A percentile compares a stretch with the other conserved stretches of the same genome.
These are phyloP conservation scores for Wallacemonas sp. DNA, from an alignment of 208 protist species.

Conservation along the genomic window DNA sequence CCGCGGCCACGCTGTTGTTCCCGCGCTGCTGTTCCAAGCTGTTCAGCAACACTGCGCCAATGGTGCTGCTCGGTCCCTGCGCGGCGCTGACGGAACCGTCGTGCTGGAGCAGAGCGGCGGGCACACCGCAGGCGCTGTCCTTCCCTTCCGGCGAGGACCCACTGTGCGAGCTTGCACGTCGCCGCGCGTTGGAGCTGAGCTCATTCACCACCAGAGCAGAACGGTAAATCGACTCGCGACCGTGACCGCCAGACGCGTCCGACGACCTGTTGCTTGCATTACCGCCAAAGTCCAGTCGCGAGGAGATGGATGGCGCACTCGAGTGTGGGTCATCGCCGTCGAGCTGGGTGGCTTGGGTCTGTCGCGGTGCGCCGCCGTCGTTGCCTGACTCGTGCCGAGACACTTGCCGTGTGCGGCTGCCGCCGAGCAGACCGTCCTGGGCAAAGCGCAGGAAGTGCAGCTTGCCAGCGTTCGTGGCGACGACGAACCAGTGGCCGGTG, in stretches of 20 bases:
- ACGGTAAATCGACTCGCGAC: slow-evolving; percentile 53
- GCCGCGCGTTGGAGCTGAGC: slow-evolving; percentile 23
- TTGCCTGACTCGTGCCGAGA: not conserved
- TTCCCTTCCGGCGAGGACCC: not conserved
- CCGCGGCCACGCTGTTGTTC: not conserved
- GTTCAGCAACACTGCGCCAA: slow-evolving; percentile 35
- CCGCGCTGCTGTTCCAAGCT: slow-evolving; percentile 34
- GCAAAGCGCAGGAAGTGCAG: slow-evolving; percentile 79
- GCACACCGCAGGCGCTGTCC: not conserved
- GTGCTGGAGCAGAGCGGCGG: not conserved
- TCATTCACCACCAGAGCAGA: slow-evolving; percentile 62
- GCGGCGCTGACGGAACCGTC: not conserved
- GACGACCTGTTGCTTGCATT: slow-evolving; percentile 2
- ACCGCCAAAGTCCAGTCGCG: slow-evolving; percentile 16
- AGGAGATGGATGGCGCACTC: slow-evolving; percentile 7
- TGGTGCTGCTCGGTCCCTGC: slow-evolving; percentile 14
- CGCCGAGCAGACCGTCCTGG: slow-evolving; percentile 21
- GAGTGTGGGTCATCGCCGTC: not conserved
- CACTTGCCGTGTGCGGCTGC: slow-evolving; percentile 12
- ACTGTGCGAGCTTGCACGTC: slow-evolving; percentile 11
- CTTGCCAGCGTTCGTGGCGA: slow-evolving; percentile 78
- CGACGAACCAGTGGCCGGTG: slow-evolving; percentile 64
- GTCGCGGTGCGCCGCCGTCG: not conserved
- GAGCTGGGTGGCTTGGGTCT: not conserved
- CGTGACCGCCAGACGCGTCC: slow-evolving; percentile 1